Evolutionary conservation across 2,329 filamentous ascomycete genomes (phyloP).

Genomic region (Aspergillus sp.): DNA sequence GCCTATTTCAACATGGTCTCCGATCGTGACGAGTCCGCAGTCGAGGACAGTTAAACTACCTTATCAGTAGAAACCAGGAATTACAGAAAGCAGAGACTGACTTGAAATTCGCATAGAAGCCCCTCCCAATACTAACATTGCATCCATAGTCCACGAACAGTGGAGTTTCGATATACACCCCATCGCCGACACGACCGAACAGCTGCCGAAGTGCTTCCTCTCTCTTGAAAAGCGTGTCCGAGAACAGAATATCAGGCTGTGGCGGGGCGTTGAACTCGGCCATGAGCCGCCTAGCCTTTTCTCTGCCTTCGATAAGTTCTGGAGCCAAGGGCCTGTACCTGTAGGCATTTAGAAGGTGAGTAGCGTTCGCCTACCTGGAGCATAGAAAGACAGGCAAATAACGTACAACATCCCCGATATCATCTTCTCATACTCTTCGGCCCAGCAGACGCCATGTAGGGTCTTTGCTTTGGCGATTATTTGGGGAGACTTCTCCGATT

Average conservation of each 20-base stretch:
- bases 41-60: constrained; percentile 55
- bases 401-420: constrained; percentile 15
- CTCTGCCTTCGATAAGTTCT: constrained; percentile 12
- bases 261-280: constrained; percentile 13
- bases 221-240: neutral
- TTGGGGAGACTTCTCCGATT: neutral
- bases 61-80: constrained; percentile 26
- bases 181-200: constrained; percentile 13
- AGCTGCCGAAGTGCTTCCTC: constrained; percentile 8
- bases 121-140: constrained; percentile 18
- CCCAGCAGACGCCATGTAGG: constrained; percentile 3
- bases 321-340: constrained; percentile 12
- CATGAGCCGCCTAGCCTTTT: constrained; percentile 9
- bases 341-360: too few species aligned
- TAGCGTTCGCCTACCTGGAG: too few species aligned
- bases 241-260: neutral
- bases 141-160: constrained; percentile 24
- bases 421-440: constrained; percentile 15
- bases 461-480: neutral
- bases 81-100: neutral
- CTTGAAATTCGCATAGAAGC: constrained; percentile 22
- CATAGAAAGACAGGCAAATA: too few species aligned
- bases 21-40: constrained; percentile 51
- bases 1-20: constrained; percentile 51
- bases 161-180: constrained; percentile 19